phyloP scores from a whole-genome alignment of 2,329 filamentous ascomycete genomes.

The Verticillium isaacii region DNA sequence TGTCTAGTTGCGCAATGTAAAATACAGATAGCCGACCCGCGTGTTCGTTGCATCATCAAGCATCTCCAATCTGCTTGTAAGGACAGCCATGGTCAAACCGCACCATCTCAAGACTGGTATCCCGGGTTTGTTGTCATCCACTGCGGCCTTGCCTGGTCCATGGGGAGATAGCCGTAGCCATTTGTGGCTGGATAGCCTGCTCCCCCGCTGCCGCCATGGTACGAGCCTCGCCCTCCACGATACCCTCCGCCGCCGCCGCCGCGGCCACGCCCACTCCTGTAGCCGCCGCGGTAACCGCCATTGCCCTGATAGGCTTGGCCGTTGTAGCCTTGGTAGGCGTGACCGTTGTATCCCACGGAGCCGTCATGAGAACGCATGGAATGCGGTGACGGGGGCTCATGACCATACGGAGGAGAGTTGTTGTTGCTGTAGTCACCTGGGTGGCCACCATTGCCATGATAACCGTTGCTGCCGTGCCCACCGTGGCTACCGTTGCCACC shows the following conservation, averaged over 20 bases:
- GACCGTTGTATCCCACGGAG: background rate
- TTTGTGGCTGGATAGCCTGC: background rate
- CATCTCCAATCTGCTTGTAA: background rate
- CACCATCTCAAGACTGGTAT: background rate
- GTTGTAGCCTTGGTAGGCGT: background rate
- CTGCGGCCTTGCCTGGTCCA: conserved; percentile 2
- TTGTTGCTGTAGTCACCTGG: background rate
- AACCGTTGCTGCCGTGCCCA: background rate
- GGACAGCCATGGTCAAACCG: background rate
- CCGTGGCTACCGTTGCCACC: conserved; percentile 1
- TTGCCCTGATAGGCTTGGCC: conserved; percentile 7
- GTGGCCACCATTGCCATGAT: background rate
- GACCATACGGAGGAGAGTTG: background rate
- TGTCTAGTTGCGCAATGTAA: background rate
- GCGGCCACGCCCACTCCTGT: background rate
- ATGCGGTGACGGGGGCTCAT: background rate
- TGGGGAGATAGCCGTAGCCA: background rate
- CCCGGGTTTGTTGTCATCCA: conserved; percentile 6
- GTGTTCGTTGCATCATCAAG: background rate
- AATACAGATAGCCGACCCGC: background rate
- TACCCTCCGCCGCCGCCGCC: conserved; percentile 3
- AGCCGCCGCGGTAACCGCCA: conserved; percentile 2
- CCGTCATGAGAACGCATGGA: background rate
- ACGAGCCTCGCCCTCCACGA: background rate
- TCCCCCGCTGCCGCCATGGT: background rate